A percentile compares a stretch with the other conserved stretches of the same genome.
These are phyloP conservation scores for Fusarium drepaniforme DNA, from an alignment of 2,329 filamentous ascomycete species.

Conservation along the genomic window DNA sequence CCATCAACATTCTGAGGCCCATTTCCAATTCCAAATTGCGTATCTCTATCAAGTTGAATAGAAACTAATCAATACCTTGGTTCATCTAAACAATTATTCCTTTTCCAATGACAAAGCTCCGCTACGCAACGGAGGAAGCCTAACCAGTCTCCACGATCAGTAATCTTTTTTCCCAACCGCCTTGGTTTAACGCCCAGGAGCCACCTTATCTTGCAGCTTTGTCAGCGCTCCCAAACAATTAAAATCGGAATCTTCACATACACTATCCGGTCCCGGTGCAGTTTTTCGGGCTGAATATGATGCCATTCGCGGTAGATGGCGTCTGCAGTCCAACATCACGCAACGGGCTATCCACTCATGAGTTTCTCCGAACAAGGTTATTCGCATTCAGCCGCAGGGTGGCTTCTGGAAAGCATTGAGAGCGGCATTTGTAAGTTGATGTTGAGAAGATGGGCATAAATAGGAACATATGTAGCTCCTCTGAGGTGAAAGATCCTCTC, in stretches of 20 bases:
- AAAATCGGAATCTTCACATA: conserved; percentile 2
- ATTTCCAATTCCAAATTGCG: neutral
- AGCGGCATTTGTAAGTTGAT: neutral
- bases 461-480: neutral
- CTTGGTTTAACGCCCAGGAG: neutral
- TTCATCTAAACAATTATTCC: neutral
- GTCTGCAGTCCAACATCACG: conserved; percentile 4
- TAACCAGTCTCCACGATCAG: neutral
- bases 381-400: neutral
- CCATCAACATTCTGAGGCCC: neutral
- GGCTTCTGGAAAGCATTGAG: neutral
- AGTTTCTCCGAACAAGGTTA: neutral
- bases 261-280: neutral
- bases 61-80: neutral
- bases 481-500: neutral
- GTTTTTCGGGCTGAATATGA: neutral
- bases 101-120: neutral
- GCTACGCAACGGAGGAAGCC: neutral
- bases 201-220: conserved; percentile 5
- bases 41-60: neutral
- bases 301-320: neutral
- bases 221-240: neutral
- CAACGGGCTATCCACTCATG: neutral
- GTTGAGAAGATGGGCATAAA: neutral
- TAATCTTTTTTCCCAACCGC: neutral